Base-by-base conservation (phyloP, 495 filamentous ascomycete species). In the Aspergillus saccharolyticus region DNA sequence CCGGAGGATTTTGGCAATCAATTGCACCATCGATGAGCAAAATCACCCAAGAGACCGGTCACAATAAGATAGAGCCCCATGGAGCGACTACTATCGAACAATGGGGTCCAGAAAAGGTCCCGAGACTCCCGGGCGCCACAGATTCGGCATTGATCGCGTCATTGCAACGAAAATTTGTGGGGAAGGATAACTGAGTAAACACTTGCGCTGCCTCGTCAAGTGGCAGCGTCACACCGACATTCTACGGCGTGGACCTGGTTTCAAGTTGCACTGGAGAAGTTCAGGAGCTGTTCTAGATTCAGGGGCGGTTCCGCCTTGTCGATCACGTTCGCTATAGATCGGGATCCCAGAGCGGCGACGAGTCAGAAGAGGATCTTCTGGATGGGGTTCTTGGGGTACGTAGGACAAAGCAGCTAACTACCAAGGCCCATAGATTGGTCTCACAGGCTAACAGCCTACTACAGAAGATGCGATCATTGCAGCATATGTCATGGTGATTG, bases 1-100 rank as follows among this genome's bases (percentile, higher is more conserved):
- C 50, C 55, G 60, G 61, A 53, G 30, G 19, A 51, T 60, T 57
- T 39, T 39, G 33, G 14, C 33, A 39, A 15, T 61, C 51, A 42
- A 72, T 72, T 54, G 70, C 70, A 67, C 70, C 66, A 73, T 73
- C 63, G 62, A 50, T 55, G 52, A 54, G 42, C 52, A 54, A 55
- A 58, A 71, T 71, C 60, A 68, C 62, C 64, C 58, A 66, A 63
- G 61, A 17, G n/a, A 55, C 30, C 25, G 53, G 44, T 39, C 21
- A 17, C 14, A 49, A 52, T 30, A 25, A 30, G 17, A 28, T 20
- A 50, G 24, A 2, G 17, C n/a, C 6, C 22, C 22, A 50, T n/a
- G 47, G 22, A 22, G 16, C 46, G 15, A n/a, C 21, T 14, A n/a
- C 21, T 14, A n/a, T 9, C 21, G 46, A 8, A 21, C 33, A 2